Evolutionary conservation across 352 stramenopile genomes (phyloP).

Genomic region (Globisporangium barbulae): DNA sequence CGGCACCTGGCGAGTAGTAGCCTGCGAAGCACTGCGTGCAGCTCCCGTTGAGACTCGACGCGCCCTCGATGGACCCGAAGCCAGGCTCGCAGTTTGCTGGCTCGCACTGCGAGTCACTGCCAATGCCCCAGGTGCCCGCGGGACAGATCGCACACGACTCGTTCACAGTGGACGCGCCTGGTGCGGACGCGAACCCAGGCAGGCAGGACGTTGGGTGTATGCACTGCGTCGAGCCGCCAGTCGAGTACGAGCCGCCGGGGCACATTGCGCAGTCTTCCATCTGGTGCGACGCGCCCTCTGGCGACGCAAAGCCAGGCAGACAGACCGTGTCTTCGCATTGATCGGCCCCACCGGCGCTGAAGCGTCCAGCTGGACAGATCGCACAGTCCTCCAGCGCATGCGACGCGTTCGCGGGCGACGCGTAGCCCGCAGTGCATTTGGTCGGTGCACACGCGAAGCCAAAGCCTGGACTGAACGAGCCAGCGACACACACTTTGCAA

Average conservation of each 20-base stretch:
- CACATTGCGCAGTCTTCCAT: conserved; percentile 34
- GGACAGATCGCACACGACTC: conserved; percentile 32
- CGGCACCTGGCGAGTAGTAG: conserved; percentile 33
- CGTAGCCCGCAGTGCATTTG: conserved; percentile 21
- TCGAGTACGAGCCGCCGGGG: conserved; percentile 29
- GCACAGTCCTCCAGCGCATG: conserved; percentile 27
- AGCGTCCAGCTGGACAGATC: conserved; percentile 27
- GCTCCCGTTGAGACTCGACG: conserved; percentile 21
- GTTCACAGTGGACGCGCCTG: conserved; percentile 27
- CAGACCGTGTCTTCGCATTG: conserved; percentile 32
- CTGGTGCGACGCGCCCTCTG: conserved; percentile 26
- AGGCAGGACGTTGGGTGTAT: conserved; percentile 30
- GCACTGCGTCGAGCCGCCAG: conserved; percentile 26
- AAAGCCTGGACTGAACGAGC: conserved; percentile 29
- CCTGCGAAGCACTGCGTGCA: conserved; percentile 30
- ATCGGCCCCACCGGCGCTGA: conserved; percentile 25
- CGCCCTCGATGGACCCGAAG: conserved; percentile 27
- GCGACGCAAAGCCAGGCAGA: conserved; percentile 25
- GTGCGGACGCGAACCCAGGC: conserved; percentile 28
- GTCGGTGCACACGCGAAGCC: conserved; percentile 28
- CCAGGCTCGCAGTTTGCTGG: conserved; percentile 32
- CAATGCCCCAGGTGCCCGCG: conserved; percentile 27
- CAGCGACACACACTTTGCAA: conserved; percentile 30
- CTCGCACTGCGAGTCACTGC: conserved; percentile 25
- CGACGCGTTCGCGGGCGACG: conserved; percentile 25